Evolutionary conservation across 2,329 filamentous ascomycete genomes (phyloP).

Genomic region (Myriosclerotinia duriaeana): DNA sequence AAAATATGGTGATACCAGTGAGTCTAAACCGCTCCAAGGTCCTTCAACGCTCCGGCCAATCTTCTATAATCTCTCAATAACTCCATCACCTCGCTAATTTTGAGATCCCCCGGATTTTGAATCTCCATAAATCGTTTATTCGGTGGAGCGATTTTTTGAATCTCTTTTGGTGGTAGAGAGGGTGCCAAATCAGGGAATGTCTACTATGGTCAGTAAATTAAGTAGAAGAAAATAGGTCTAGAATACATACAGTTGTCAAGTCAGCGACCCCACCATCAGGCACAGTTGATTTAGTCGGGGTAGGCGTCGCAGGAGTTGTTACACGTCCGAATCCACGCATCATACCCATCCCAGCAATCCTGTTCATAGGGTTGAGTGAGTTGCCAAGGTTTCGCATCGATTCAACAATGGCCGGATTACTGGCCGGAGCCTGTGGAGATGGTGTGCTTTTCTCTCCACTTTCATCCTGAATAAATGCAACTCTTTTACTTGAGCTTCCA

Average conservation of each 20-base stretch:
- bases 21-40: constrained; percentile 55
- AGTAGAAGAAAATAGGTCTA: not conserved
- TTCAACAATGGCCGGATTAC: constrained; percentile 67
- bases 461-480: constrained; percentile 49
- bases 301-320: constrained; percentile 42
- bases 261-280: constrained; percentile 53
- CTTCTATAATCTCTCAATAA: constrained; percentile 73
- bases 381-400: constrained; percentile 79
- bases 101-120: constrained; percentile 67
- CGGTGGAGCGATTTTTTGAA: constrained; percentile 61
- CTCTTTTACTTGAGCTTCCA: constrained; percentile 57
- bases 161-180: constrained; percentile 54
- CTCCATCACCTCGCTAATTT: constrained; percentile 69
- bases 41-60: constrained; percentile 63
- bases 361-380: constrained; percentile 78
- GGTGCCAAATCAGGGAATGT: constrained; percentile 61
- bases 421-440: constrained; percentile 38
- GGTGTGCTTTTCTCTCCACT: constrained; percentile 43
- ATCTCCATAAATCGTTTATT: constrained; percentile 72
- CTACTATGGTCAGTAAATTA: constrained; percentile 41
- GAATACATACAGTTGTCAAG: constrained; percentile 53
- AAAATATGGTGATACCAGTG: constrained; percentile 10
- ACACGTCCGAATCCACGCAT: constrained; percentile 72
- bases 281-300: constrained; percentile 43
- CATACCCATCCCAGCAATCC: constrained; percentile 70